Percentiles rank a stretch among this genome's conserved stretches.
phyloP scores from a whole-genome alignment of 129 eudicot genomes.

The Dittrichia graveolens region DNA sequence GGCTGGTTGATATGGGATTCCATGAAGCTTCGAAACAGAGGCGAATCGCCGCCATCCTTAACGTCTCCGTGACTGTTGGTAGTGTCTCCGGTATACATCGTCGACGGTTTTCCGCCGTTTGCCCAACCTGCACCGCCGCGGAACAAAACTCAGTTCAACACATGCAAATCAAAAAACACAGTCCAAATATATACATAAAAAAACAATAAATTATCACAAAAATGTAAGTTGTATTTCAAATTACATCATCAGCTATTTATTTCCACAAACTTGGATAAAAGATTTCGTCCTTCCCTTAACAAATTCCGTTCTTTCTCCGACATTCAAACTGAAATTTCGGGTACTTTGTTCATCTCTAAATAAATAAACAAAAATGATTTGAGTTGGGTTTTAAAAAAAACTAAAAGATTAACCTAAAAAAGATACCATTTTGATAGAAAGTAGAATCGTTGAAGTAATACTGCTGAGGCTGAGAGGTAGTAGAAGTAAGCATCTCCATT shows the following conservation, averaged over 20 bases:
- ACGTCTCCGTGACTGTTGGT: slow-evolving; percentile 28
- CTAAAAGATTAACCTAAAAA: not conserved
- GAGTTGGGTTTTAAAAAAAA: not conserved
- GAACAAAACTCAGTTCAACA: slow-evolving; percentile 5
- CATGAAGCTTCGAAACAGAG: slow-evolving; percentile 45
- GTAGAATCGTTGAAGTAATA: slow-evolving; percentile 64
- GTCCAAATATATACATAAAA: not conserved
- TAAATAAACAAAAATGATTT: not conserved
- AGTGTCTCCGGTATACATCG: slow-evolving; percentile 46
- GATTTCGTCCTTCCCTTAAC: slow-evolving; percentile 25
- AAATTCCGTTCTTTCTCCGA: slow-evolving; percentile 38
- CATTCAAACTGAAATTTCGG: slow-evolving; percentile 46
- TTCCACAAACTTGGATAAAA: slow-evolving; percentile 4
- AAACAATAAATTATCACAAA: not conserved
- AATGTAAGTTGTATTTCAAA: not conserved
- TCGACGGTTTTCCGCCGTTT: slow-evolving; percentile 44
- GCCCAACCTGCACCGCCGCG: slow-evolving; percentile 46
- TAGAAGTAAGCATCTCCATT: slow-evolving; percentile 65
- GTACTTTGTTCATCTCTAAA: not conserved
- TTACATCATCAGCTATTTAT: slow-evolving; percentile 38
- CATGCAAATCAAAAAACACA: slow-evolving; percentile 31
- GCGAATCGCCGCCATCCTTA: slow-evolving; percentile 36
- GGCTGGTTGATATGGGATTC: slow-evolving; percentile 51
- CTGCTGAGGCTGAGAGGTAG: slow-evolving; percentile 50
- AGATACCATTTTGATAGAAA: slow-evolving; percentile 64